phyloP scores from a whole-genome alignment of 164 flowering plant genomes.

The Vitis vinifera region DNA sequence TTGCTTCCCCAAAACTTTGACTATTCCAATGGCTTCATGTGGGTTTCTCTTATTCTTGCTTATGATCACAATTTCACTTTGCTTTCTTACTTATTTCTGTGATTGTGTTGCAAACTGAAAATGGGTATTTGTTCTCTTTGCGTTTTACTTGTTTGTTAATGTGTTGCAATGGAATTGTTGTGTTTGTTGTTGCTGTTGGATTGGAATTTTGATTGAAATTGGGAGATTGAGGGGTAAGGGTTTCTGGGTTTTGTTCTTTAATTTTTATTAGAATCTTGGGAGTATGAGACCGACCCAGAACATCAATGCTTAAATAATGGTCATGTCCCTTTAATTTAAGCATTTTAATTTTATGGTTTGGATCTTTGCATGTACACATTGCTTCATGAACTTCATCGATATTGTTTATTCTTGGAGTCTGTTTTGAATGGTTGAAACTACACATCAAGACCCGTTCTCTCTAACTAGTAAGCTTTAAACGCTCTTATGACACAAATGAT shows the following conservation, averaged over 20 bases:
- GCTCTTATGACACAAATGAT: no score
- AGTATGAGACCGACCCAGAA: neutral
- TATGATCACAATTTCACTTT: neutral
- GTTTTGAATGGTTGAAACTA: no score
- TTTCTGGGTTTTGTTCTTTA: neutral
- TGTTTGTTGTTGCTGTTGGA: no score
- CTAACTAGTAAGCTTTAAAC: no score
- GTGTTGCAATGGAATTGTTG: neutral
- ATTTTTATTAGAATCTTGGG: neutral
- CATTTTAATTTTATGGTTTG: no score
- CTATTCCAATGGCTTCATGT: slow-evolving; percentile 48
- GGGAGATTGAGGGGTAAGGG: slow-evolving; percentile 2
- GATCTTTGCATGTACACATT: no score
- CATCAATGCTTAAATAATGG: neutral
- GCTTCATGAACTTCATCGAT: no score
- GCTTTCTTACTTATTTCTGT: neutral
- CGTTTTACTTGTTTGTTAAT: neutral
- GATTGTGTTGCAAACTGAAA: no score
- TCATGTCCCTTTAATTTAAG: neutral
- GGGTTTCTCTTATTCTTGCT: slow-evolving; percentile 23
- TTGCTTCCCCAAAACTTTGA: neutral
- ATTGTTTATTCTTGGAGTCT: no score
- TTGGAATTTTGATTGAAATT: neutral
- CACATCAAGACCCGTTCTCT: no score
- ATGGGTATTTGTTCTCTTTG: neutral